Conservation (phyloP, 2,329 filamentous ascomycete species). For the Paramyrothecium roridum region DNA sequence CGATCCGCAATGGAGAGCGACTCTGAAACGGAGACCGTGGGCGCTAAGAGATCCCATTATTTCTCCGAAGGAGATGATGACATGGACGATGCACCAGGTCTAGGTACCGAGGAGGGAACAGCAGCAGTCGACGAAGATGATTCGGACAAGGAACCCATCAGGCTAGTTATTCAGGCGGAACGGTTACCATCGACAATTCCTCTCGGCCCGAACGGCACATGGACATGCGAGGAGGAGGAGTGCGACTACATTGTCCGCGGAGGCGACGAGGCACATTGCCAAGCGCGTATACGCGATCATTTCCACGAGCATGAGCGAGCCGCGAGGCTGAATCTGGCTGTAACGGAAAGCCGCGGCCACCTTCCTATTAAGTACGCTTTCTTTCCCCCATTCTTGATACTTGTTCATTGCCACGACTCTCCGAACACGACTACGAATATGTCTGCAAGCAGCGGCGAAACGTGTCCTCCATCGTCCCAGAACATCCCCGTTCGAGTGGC, state of each 20-base stretch:
- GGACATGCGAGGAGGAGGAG: constrained; percentile 62
- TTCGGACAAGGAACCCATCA: constrained; percentile 25
- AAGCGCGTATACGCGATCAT: constrained; percentile 57
- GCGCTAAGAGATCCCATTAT: constrained; percentile 32
- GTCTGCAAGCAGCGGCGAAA: not conserved
- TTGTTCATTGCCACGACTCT: constrained; percentile 19
- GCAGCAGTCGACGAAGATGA: not conserved
- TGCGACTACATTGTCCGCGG: constrained; percentile 63
- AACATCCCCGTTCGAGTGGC: constrained; percentile 3
- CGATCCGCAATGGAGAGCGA: constrained; percentile 34
- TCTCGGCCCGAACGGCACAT: constrained; percentile 59
- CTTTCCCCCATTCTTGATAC: constrained; percentile 29
- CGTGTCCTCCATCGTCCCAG: not conserved
- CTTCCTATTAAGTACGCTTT: constrained; percentile 54
- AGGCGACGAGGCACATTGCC: constrained; percentile 53
- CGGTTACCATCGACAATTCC: constrained; percentile 45
- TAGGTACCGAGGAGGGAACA: constrained; percentile 4
- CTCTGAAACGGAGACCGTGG: constrained; percentile 25
- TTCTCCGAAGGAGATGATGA: constrained; percentile 25
- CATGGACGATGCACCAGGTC: constrained; percentile 25
- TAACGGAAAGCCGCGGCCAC: constrained; percentile 55
- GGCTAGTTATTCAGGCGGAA: constrained; percentile 46
- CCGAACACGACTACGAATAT: constrained; percentile 2
- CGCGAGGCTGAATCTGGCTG: constrained; percentile 46
- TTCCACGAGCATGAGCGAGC: constrained; percentile 57